Conservation (phyloP, 2,329 filamentous ascomycete genomes). For the Pestalotiopsis sp. region DNA sequence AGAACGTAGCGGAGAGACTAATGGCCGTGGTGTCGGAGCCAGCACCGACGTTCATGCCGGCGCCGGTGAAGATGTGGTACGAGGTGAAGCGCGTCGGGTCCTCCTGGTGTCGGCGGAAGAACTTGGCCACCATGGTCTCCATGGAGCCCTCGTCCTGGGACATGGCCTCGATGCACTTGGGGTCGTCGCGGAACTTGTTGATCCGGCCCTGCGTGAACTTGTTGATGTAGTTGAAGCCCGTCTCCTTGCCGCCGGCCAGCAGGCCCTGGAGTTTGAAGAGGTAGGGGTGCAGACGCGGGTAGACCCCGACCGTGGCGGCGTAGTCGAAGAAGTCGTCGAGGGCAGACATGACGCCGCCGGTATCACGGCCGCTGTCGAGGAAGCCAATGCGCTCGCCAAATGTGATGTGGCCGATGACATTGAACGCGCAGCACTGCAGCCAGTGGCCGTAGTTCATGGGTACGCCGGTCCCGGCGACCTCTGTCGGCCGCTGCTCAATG, state of each 20-base stretch:
- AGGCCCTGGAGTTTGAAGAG: slow-evolving; percentile 11
- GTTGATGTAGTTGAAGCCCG: slow-evolving; percentile 26
- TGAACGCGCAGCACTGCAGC: slow-evolving; percentile 25
- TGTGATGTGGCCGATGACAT: slow-evolving; percentile 24
- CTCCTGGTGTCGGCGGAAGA: slow-evolving; percentile 22
- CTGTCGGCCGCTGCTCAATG: slow-evolving; percentile 25
- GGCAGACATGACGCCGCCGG: slow-evolving; percentile 9
- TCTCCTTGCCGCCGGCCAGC: slow-evolving; percentile 18
- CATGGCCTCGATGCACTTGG: not conserved
- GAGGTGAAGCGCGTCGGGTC: slow-evolving; percentile 32
- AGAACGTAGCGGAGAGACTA: slow-evolving; percentile 28
- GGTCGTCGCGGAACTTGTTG: slow-evolving; percentile 12
- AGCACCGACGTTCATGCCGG: slow-evolving; percentile 30
- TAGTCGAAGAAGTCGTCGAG: slow-evolving; percentile 18
- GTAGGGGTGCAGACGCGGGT: slow-evolving; percentile 15
- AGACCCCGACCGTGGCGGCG: slow-evolving; percentile 24
- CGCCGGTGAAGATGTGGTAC: slow-evolving; percentile 20
- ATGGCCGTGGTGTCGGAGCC: slow-evolving; percentile 37
- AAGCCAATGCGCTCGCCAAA: slow-evolving; percentile 22
- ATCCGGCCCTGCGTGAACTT: slow-evolving; percentile 23
- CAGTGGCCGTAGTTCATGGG: slow-evolving; percentile 24
- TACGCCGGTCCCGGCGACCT: slow-evolving; percentile 18
- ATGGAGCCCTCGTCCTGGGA: not conserved
- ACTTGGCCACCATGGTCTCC: slow-evolving; percentile 28
- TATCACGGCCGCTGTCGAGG: slow-evolving; percentile 24